Evolutionary conservation across 208 protist species (phyloP), one percentile per base, ranked within the genome.

Genomic region (Wallacemonas collosoma): DNA sequence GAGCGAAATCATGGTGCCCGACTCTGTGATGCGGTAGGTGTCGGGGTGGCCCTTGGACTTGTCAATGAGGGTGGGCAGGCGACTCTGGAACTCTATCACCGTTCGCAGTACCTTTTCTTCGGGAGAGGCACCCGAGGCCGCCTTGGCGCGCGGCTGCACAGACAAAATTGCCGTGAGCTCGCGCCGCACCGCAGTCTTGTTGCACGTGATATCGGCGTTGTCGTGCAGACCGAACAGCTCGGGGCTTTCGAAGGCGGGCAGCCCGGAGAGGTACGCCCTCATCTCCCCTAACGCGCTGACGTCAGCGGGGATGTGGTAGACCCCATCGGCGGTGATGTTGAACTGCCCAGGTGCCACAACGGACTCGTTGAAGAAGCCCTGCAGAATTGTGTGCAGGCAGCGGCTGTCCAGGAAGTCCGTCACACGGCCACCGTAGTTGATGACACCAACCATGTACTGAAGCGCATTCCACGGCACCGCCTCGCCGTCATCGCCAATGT

Each of bases 351-450:
- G 79, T 65, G 65, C 41, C 66, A 91, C 64, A 14, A 91, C 89
- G 6, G 82, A 76, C 43, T 87, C 81, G 71, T 88, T 87, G 66
- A 97, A 95, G 81, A 94, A 96, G 54, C 79, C 79, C 26, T 76
- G 53, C 12, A 97, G 82, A 39, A 95, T 90, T 3, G 89, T 93
- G 48, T 74, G 57, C 35, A 98, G 75, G 63, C 87, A 92, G 40
- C 95, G 88, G 51, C 63, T 85, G 80, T 98, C 95, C 14, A 97
- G 76, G 66, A 97, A 96, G 72, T 98, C 95, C 2, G 97, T 99
- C 26, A 99, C 95, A 15, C 96, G 82, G 8, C 97, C 97, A 63
- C 97, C 95, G 82, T 98, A 98, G 89, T 98, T 97, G 74, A 99
- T 98, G 50, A 98, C 85, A 57, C 93, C 95, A 54, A 94, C 85